Base-by-base conservation (phyloP, 495 filamentous ascomycete genomes). In the Hypoxylon fuscum region DNA sequence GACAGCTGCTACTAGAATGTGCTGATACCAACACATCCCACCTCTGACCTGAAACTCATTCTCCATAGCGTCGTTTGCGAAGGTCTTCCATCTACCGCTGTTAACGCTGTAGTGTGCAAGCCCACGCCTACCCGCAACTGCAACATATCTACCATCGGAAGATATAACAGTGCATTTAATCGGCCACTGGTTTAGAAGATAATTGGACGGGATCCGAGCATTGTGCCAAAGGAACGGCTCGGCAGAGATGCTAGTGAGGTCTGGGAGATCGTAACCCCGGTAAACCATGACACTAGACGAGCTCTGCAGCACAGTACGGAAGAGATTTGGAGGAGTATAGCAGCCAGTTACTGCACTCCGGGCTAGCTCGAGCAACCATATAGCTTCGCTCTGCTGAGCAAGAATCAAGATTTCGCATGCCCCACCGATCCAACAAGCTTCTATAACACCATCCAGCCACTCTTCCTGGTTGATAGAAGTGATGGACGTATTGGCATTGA, bases 21-120 rank as follows among this genome's bases (percentile, higher is more conserved):
- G 96, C 52, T 96, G 93, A 68, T 93, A 91, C 96, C 96, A 99
- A 67, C 93, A 97, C 92, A 99, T 96, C 0, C 96, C 96, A 18
- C 96, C 96, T 59, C 93, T 81, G 18, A 99, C 91, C 20, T 90
- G 83, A 69, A 99, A 98, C 32, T 91, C 89, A 61, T 95, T 92
- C 68, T 97, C 94, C 65, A 88, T 83, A 38, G 80, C 85, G 20
- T 87, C 81, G 64, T 95, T 90, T 49, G 88, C 85, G 73, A 98
- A 98, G 0, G 88, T 93, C 69, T 95, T 97, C 96, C 96, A 99
- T 55, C 96, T 85, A 20, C 93, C 91, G 73, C 94, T 97, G 62
- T 87, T 90, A 38, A 97, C 86, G 64, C 94, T 97, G 74, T 98
- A 99, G 72, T 99, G 96, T 14, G 93, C 96, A 29, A 99, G 76